Base-by-base conservation (phyloP, 2,329 filamentous ascomycete genomes). In the Saccharata proteae region DNA sequence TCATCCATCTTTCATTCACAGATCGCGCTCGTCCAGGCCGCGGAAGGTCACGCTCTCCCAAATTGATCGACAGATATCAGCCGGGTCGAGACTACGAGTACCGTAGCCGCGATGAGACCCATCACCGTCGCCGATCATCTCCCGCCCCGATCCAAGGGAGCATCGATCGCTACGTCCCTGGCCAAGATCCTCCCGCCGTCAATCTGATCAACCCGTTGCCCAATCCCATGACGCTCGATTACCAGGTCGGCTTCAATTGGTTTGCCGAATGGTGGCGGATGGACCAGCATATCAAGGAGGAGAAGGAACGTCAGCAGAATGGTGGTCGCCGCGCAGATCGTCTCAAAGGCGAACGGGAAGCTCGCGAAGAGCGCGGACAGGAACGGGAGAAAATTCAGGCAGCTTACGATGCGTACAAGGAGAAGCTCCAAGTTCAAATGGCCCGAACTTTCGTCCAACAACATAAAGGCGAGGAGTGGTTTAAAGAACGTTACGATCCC, bases 401-500 rank as follows among this genome's bases (percentile, higher is more conserved):
- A 14, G 72, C 72, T 3, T 78, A 78, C 38, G 73, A 77, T 44
- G 54, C 64, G 23, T 78, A 78, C 59, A 78, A 78, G 49, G 67
- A 71, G 44, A 72, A 75, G 37, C 58, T 77, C 8, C 73, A 77
- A 43, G 60, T 74, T 20, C 69, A 71, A 42, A 88, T 93, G 79
- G 86, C 90, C 1, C 77, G 85, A 41, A 67, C 72, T 1, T 98
- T 98, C 52, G 90, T 98, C 24, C 74, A 79, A 29, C 80, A 85
- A 45, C 90, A 98, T 58, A 93, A 93, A 53, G 76, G 77, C 25
- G 90, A 98, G 54, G 88, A 98, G 52, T 98, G 90, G 90, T 98
- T 98, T 61, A 83, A 79, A 45, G 90, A 98, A 58, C 77, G 84
- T 51, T 98, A 98, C 46, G 77, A 92, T 17, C 73, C 83, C 1